Evolutionary conservation across 129 eudicot genomes (phyloP), one percentile per base, ranked within the genome.

Genomic region (Gnaphalium uliginosum): DNA sequence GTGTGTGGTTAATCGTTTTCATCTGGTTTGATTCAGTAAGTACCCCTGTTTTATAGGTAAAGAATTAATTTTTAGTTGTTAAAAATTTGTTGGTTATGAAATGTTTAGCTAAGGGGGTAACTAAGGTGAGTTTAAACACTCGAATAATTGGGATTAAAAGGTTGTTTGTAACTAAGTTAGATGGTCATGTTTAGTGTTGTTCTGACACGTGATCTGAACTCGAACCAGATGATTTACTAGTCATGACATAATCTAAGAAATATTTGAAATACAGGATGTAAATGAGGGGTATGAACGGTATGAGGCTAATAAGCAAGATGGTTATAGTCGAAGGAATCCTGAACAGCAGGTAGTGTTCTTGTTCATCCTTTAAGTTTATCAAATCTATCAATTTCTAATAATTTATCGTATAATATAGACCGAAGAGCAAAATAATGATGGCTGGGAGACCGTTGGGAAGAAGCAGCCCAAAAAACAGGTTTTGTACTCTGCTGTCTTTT

Each of bases 401-500:
- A 48, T 27, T n/a, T 25, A 62, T 22, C 60, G 48, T 32, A 65
- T 25, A 37, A 9, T 73, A 61, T 86, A 85, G 97, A 82, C 69
- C 8, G 85, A 59, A 32, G 83, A 68, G 70, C 85, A 80, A 51
- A 83, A 24, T 57, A 66, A 75, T 25, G 98, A 90, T 81, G 97
- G 93, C 43, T 93, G 98, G 98, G 89, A 90, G 84, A 88, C 96
- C 9, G 98, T 89, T 48, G 87, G 84, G 18, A 93, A 85, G 76
- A 90, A 85, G 77, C 93, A 87, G 71, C 66, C 87, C 8, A 88
- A 81, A 80, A 84, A 87, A 61, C 85, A 90, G 95, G 98, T 92
- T 22, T 68, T 25, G 8, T 3, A 30, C n/a, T 18, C 25, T 22
- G 57, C 32, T 59, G 2, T n/a, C n/a, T 67, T 2, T 22, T 3